Evolutionary conservation across 108 stramenopile species (phyloP).

Genomic region (Pseudonitzschia multiseries): DNA sequence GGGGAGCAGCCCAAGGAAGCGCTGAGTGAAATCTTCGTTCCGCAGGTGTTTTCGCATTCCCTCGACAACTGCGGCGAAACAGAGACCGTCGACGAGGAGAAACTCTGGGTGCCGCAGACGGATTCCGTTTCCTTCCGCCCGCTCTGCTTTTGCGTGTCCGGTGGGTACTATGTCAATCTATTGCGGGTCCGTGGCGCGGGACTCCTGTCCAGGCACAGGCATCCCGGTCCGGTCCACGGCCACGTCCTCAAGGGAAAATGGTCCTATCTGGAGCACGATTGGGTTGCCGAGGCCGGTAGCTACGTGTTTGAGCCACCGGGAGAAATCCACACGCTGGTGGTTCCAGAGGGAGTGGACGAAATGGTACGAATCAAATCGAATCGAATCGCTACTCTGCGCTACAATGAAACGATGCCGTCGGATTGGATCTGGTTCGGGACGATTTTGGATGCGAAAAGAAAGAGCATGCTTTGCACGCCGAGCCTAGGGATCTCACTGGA

Average conservation of each 20-base stretch:
- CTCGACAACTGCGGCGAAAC: constrained; percentile 28
- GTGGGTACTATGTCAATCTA: constrained; percentile 81
- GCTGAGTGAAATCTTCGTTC: constrained; percentile 69
- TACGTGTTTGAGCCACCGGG: constrained; percentile 85
- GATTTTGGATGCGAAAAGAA: too few species aligned
- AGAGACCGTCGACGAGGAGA: constrained; percentile 45
- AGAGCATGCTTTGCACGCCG: too few species aligned
- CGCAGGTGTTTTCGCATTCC: constrained; percentile 32
- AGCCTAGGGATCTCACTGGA: too few species aligned
- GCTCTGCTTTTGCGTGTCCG: constrained; percentile 66
- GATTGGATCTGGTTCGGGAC: not conserved
- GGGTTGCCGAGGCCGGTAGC: constrained; percentile 64
- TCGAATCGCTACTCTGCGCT: not conserved
- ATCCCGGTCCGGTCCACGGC: constrained; percentile 76
- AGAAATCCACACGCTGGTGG: constrained; percentile 75
- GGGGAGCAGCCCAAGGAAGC: constrained; percentile 56
- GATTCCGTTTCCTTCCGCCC: constrained; percentile 73
- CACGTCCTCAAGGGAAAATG: constrained; percentile 70
- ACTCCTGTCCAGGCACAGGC: constrained; percentile 65
- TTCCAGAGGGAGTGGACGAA: constrained; percentile 72
- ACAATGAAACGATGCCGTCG: too few species aligned
- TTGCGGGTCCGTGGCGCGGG: constrained; percentile 67
- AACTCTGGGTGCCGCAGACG: constrained; percentile 79
- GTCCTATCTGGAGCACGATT: constrained; percentile 75
- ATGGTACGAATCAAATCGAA: constrained; percentile 35